phyloP scores from a whole-genome alignment of 345 rosid species.

The Physaria fendleri region DNA sequence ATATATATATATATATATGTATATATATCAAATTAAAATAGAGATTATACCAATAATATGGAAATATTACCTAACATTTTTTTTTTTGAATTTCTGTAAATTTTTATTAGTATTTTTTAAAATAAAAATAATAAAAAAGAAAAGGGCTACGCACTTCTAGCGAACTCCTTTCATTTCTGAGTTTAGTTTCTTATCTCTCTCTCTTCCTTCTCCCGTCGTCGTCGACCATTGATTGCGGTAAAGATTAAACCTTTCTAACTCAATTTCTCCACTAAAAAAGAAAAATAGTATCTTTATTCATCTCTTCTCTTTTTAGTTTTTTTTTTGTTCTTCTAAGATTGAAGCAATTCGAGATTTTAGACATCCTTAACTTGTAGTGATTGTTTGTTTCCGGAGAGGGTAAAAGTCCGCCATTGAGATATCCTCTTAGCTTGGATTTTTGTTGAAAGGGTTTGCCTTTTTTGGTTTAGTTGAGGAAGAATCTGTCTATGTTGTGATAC shows the following conservation, averaged over 20 bases:
- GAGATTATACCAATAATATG: too few relatives aligned
- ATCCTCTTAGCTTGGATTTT: too few relatives aligned
- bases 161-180: slow-evolving; percentile 26
- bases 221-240: slow-evolving; percentile 17
- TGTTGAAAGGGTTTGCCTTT: not conserved
- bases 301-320: too few relatives aligned
- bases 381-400: not conserved
- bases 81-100: too few relatives aligned
- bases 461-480: not conserved
- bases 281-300: too few relatives aligned
- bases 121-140: too few relatives aligned
- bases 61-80: too few relatives aligned
- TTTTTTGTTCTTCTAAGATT: too few relatives aligned
- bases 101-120: too few relatives aligned
- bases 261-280: not conserved
- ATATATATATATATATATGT: too few relatives aligned
- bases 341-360: not conserved
- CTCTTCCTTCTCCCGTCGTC: slow-evolving; percentile 6
- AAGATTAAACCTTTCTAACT: slow-evolving; percentile 3
- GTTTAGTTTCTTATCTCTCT: slow-evolving; percentile 19
- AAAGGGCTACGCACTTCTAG: slow-evolving; percentile 12
- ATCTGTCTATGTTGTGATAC: not conserved
- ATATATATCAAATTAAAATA: too few relatives aligned
- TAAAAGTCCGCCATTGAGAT: not conserved
- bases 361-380: not conserved